Base-by-base conservation (phyloP, 495 filamentous ascomycete genomes). In the Recurvomyces mirabilis region DNA sequence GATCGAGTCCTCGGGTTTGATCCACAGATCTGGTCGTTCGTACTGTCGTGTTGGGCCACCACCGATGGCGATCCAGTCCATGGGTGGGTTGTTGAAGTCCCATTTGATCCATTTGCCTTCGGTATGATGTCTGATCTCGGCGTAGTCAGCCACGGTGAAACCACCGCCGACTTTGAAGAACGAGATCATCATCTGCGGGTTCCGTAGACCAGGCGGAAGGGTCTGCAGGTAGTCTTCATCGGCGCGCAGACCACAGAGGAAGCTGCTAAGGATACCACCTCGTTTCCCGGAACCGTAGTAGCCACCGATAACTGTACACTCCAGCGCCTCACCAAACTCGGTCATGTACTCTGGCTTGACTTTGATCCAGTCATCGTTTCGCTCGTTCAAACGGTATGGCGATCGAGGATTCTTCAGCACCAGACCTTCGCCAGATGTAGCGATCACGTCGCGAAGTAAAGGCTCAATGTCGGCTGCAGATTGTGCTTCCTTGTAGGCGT, bases 291-390 rank as follows among this genome's bases (percentile, higher is more conserved):
- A 80, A 3, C 91, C 91, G 60, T 82, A 98, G 65, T 95, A 96
- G 21, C 89, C 93, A 30, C 91, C 91, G 32, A 98, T 73, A 5
- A 98, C 72, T 14, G 94, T 66, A 38, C 86, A 79, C 57, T 98
- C 91, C 9, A 98, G 74, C 5, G 80, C 84, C 63, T 98, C 91
- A 43, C 91, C 91, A 58, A 88, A 95, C 51, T 94, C 91, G 19
- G 78, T 79, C 91, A 98, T 95, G 64, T 98, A 98, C 47, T 98
- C 91, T 4, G 91, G 91, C 60, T 98, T 98, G 15, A 98, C 87
- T 60, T 98, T 98, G 69, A 96, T 84, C 91, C 91, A 98, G 66
- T 93, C 82, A 55, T 95, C 86, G 56, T 91, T 91, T 22, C 91
- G 83, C 51, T 87, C 82, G 60, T 94, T 94, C 23, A 94, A 68